Percentiles rank a stretch among this genome's conserved stretches.
These are phyloP conservation scores for Schrenkiella parvula DNA, from an alignment of 345 rosid genomes.

Conservation along the genomic window DNA sequence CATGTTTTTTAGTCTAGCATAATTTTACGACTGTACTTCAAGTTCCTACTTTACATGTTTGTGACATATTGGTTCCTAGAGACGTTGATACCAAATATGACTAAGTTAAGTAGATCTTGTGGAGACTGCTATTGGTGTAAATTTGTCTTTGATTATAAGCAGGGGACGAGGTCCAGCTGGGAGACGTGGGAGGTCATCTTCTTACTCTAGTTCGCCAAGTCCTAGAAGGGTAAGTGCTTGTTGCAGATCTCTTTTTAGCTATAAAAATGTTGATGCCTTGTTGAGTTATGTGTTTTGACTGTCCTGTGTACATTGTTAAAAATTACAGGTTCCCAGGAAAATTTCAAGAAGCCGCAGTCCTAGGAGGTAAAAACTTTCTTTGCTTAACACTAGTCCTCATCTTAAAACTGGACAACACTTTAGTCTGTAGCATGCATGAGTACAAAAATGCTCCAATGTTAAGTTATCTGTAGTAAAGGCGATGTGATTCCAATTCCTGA, in stretches of 20 bases:
- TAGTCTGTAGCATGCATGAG: background rate
- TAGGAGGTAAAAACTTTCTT: slow-evolving; percentile 46
- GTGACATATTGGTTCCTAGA: background rate
- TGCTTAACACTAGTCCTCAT: background rate
- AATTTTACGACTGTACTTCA: background rate
- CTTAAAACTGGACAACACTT: background rate
- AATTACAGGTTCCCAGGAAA: slow-evolving; percentile 53
- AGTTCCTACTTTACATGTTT: background rate
- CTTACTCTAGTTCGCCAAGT: slow-evolving; percentile 84
- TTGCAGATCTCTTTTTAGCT: slow-evolving; percentile 1
- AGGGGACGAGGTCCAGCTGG: slow-evolving; percentile 85
- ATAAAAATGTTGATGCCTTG: background rate
- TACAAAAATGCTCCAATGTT: background rate
- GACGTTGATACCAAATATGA: background rate
- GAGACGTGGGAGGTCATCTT: slow-evolving; percentile 87
- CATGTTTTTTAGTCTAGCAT: background rate
- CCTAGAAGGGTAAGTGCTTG: slow-evolving; percentile 68
- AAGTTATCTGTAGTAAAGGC: background rate
- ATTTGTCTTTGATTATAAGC: slow-evolving; percentile 10
- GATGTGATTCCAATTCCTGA: background rate
- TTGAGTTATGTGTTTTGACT: background rate
- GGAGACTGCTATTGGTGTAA: background rate
- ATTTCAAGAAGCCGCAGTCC: slow-evolving; percentile 94
- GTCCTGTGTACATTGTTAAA: background rate
- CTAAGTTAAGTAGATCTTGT: background rate